phyloP scores from a whole-genome alignment of 768 basidiomycete species.

The Leccinum barrowsii region DNA sequence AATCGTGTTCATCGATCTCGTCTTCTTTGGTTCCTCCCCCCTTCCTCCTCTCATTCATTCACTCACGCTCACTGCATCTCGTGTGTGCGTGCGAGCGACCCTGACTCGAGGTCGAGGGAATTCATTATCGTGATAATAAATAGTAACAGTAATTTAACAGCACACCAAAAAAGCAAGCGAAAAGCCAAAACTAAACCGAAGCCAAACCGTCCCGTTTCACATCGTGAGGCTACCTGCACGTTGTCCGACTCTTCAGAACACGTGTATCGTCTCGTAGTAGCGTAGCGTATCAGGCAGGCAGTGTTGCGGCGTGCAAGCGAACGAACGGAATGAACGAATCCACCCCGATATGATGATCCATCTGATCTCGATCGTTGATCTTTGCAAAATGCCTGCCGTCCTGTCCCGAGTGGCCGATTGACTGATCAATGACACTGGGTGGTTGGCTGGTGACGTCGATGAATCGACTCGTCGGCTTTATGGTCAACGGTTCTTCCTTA shows the following conservation, averaged over 20 bases:
- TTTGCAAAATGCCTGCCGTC: neutral
- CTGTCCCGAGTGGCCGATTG: neutral
- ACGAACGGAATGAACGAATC: neutral
- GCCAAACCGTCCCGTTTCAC: slow-evolving; percentile 3
- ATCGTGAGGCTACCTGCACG: slow-evolving; percentile 15
- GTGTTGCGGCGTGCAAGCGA: neutral
- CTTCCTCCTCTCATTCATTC: neutral
- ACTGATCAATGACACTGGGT: neutral
- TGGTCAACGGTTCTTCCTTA: neutral
- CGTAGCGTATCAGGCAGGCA: neutral
- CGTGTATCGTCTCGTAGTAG: neutral
- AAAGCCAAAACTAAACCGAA: neutral
- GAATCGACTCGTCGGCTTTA: neutral
- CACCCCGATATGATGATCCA: neutral
- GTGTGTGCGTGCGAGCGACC: neutral
- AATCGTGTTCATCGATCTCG: neutral
- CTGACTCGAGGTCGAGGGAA: neutral
- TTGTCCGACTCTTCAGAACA: slow-evolving; percentile 5
- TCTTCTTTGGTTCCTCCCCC: neutral
- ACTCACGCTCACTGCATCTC: neutral
- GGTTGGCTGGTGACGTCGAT: neutral
- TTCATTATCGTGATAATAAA: neutral
- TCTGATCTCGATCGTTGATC: neutral
- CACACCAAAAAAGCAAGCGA: neutral
- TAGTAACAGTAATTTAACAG: neutral